These are phyloP conservation scores for Komagataella ulmi DNA, from an alignment of 805 yeast genomes.

Conservation along the genomic window DNA sequence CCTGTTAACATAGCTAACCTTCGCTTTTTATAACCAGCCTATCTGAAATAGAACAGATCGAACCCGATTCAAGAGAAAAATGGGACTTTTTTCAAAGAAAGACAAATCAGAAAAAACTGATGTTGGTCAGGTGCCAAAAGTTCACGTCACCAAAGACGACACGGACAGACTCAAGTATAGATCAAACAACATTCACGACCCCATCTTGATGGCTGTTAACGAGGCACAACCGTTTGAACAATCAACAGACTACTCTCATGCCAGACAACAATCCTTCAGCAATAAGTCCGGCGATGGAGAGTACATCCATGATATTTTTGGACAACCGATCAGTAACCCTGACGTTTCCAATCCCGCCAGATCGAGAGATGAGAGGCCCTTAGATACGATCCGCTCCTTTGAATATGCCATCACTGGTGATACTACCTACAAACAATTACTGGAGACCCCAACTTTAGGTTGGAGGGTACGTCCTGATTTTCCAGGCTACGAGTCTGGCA, in stretches of 20 bases:
- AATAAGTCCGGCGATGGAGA: slow-evolving; percentile 29
- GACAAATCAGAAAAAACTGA: slow-evolving; percentile 7
- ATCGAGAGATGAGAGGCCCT: slow-evolving; percentile 87
- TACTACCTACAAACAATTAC: slow-evolving; percentile 57
- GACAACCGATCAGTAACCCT: slow-evolving; percentile 61
- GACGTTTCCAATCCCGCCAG: slow-evolving; percentile 93
- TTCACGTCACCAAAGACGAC: slow-evolving; percentile 36
- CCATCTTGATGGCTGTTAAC: slow-evolving; percentile 84
- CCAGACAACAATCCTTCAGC: slow-evolving; percentile 19
- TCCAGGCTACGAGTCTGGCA: slow-evolving; percentile 33
- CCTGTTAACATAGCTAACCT: neutral
- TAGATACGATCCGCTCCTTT: slow-evolving; percentile 89
- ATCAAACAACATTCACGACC: slow-evolving; percentile 69
- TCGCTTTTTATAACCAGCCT: neutral
- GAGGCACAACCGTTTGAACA: slow-evolving; percentile 94
- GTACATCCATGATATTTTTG: slow-evolving; percentile 72
- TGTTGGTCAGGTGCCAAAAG: slow-evolving; percentile 12
- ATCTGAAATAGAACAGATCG: slow-evolving; percentile 16
- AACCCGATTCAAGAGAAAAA: slow-evolving; percentile 14
- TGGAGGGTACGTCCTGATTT: slow-evolving; percentile 79
- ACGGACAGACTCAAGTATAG: slow-evolving; percentile 45
- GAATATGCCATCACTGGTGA: slow-evolving; percentile 95
- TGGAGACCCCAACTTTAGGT: slow-evolving; percentile 69
- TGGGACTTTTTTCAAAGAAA: slow-evolving; percentile 7
- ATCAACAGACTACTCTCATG: slow-evolving; percentile 20